A percentile compares a stretch with the other conserved stretches of the same genome.
These are phyloP conservation scores for Prunus yedoensis DNA, from an alignment of 331 rosid genomes.

Conservation along the genomic window DNA sequence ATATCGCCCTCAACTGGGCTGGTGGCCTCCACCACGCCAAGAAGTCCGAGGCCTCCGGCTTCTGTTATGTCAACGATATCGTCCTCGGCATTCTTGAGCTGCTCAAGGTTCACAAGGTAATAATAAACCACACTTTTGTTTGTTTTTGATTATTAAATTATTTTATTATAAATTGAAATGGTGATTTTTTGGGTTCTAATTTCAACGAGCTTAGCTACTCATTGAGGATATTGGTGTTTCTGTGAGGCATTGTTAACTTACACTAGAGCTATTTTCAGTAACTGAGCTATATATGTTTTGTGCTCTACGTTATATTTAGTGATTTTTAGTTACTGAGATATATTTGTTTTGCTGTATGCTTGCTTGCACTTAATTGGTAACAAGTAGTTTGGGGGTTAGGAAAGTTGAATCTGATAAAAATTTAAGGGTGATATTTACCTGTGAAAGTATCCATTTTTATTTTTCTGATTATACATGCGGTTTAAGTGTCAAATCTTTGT, in stretches of 20 bases:
- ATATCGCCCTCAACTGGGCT: constrained; percentile 88
- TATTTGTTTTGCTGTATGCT: background rate
- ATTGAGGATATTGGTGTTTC: background rate
- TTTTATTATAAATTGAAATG: no score
- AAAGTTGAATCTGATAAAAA: background rate
- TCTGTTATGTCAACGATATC: constrained; percentile 84
- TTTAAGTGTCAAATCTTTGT: background rate
- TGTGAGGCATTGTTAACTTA: background rate
- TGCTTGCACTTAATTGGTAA: background rate
- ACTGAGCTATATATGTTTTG: background rate
- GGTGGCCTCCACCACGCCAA: constrained; percentile 94
- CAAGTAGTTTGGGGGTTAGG: background rate
- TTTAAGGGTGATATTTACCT: background rate
- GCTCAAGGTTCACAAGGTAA: constrained; percentile 86
- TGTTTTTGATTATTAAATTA: background rate
- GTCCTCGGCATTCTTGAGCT: constrained; percentile 93
- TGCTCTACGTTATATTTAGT: background rate
- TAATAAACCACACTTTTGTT: background rate
- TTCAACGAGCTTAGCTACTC: background rate
- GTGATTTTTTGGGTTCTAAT: background rate
- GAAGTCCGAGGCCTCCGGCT: constrained; percentile 91
- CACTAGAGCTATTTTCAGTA: background rate
- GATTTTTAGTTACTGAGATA: background rate
- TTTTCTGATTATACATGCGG: background rate
- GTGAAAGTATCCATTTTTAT: background rate